A percentile compares a stretch with the other conserved stretches of the same genome.
Conservation (phyloP, 2,329 filamentous ascomycete species). For the Fusarium begoniae region DNA sequence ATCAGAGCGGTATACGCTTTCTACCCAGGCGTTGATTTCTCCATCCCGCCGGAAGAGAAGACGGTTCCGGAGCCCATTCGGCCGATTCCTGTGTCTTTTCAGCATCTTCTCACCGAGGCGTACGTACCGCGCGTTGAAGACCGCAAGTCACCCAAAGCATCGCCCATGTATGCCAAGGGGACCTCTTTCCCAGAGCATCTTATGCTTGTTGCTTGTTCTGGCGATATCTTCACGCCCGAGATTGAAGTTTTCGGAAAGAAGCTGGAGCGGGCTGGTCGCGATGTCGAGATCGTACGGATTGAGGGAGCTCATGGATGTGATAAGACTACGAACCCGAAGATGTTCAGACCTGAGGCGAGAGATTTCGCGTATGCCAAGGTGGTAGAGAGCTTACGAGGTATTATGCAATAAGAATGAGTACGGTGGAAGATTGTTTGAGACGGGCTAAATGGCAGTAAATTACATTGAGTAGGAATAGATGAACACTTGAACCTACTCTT, state of each 20-base stretch:
- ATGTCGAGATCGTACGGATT: constrained; percentile 17
- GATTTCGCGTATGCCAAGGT: constrained; percentile 18
- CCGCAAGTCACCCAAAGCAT: constrained; percentile 46
- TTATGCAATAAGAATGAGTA: neutral
- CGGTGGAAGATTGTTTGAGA: neutral
- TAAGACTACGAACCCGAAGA: constrained; percentile 17
- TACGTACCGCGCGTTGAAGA: constrained; percentile 45
- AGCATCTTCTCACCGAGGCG: constrained; percentile 44
- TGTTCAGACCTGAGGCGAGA: neutral
- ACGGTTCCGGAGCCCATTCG: constrained; percentile 38
- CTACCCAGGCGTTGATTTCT: constrained; percentile 51
- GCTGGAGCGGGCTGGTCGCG: constrained; percentile 1
- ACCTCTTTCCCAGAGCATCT: constrained; percentile 4
- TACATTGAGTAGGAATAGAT: neutral
- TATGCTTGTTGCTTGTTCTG: constrained; percentile 48
- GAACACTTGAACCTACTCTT: neutral
- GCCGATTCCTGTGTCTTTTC: neutral
- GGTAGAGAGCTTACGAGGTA: neutral
- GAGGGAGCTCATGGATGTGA: constrained; percentile 39
- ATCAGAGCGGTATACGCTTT: constrained; percentile 59
- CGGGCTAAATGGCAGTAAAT: neutral
- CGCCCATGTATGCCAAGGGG: constrained; percentile 44
- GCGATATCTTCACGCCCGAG: constrained; percentile 50
- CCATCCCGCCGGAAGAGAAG: constrained; percentile 42
- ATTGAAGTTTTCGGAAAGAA: constrained; percentile 45